phyloP scores from a whole-genome alignment of 208 protist genomes.

The Crithidia sp. region DNA sequence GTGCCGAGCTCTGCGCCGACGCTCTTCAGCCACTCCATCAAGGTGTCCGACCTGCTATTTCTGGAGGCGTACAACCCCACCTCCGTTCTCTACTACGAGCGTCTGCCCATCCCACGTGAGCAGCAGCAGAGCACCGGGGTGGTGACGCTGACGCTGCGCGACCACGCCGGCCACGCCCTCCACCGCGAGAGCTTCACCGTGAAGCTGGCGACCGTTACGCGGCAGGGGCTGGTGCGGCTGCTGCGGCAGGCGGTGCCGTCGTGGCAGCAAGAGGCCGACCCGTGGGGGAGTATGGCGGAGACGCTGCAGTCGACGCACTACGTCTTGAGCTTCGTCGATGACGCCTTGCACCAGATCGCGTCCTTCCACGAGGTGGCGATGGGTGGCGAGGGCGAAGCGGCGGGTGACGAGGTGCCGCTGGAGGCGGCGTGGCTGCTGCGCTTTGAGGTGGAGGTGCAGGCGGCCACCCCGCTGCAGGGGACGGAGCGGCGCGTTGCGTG shows the following conservation, averaged over 20 bases:
- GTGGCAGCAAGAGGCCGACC: slow-evolving; percentile 44
- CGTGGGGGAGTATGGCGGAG: slow-evolving; percentile 39
- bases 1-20: slow-evolving; percentile 18
- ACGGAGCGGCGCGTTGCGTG: slow-evolving; percentile 66
- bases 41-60: slow-evolving; percentile 40
- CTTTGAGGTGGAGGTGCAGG: slow-evolving; percentile 54
- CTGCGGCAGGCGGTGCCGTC: slow-evolving; percentile 37
- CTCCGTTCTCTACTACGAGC: slow-evolving; percentile 49
- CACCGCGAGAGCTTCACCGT: slow-evolving; percentile 49
- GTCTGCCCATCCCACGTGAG: slow-evolving; percentile 35
- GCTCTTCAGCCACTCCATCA: slow-evolving; percentile 18
- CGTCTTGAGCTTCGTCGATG: slow-evolving; percentile 47
- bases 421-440: slow-evolving; percentile 31
- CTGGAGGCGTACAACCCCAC: slow-evolving; percentile 32
- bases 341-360: slow-evolving; percentile 34
- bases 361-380: slow-evolving; percentile 57
- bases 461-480: slow-evolving; percentile 41
- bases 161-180: slow-evolving; percentile 52
- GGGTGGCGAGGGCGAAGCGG: slow-evolving; percentile 11
- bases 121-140: slow-evolving; percentile 20
- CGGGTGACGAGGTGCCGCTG: slow-evolving; percentile 15
- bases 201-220: slow-evolving; percentile 17
- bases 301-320: slow-evolving; percentile 42
- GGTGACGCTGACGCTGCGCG: slow-evolving; percentile 49
- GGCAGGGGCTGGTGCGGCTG: slow-evolving; percentile 32